Conservation (phyloP, 1,284 basidiomycete genomes). For the Porogramme epimiltina region DNA sequence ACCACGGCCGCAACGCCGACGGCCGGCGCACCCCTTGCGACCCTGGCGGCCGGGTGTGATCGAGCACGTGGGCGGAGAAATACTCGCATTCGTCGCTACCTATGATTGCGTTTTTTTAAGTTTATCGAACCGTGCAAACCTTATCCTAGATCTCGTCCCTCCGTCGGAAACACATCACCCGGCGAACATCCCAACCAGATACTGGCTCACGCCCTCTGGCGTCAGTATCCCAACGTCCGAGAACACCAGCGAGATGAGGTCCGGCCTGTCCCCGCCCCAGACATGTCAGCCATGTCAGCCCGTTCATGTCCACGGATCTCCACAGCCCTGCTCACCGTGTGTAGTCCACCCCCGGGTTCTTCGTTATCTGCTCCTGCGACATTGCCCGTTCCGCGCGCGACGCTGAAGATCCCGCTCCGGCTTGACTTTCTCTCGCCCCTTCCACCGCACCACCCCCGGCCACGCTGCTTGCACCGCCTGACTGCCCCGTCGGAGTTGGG, state of each 20-base stretch:
- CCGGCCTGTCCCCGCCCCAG: constrained; percentile 59
- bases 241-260: constrained; percentile 88
- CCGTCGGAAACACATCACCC: constrained; percentile 43
- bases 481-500: constrained; percentile 39
- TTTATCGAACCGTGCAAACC: too few relatives aligned
- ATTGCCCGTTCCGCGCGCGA: constrained; percentile 43
- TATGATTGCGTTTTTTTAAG: constrained; percentile 28
- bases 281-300: neutral
- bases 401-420: constrained; percentile 13
- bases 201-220: constrained; percentile 89
- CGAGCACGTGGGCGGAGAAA: constrained; percentile 32
- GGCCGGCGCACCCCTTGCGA: too few relatives aligned
- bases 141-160: constrained; percentile 34
- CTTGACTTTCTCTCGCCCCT: constrained; percentile 12
- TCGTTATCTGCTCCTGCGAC: constrained; percentile 72
- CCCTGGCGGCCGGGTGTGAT: constrained; percentile 17
- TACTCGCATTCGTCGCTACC: constrained; percentile 21
- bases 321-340: constrained; percentile 59
- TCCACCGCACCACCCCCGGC: constrained; percentile 20
- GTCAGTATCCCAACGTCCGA: constrained; percentile 92
- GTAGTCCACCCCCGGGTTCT: constrained; percentile 83
- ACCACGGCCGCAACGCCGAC: too few relatives aligned
- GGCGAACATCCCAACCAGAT: constrained; percentile 89
- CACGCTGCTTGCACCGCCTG: constrained; percentile 22
- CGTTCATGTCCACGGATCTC: too few relatives aligned